Evolutionary conservation across 179 eudicot species (phyloP).

Genomic region (Beta lomatogona): DNA sequence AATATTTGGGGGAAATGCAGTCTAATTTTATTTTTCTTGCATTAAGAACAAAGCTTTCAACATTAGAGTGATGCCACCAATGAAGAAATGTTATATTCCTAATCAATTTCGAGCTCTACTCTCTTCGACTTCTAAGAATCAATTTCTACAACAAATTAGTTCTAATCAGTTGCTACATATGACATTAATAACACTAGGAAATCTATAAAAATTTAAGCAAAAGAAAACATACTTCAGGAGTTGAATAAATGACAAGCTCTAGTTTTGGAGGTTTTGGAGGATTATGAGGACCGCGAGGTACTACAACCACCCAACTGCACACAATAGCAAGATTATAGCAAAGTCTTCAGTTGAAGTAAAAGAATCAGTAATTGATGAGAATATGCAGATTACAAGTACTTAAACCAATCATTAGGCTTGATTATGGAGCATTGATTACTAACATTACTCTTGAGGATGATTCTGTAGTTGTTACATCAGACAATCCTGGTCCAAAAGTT

Average conservation of each 20-base stretch:
- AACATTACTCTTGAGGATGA: constrained; percentile 60
- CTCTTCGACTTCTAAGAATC: too few species aligned
- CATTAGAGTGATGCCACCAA: background rate
- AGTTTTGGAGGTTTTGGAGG: constrained; percentile 54
- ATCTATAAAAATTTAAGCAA: background rate
- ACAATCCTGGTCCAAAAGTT: constrained; percentile 42
- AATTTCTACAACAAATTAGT: too few species aligned
- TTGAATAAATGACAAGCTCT: constrained; percentile 75
- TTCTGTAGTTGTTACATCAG: constrained; percentile 54
- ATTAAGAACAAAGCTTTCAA: too few species aligned
- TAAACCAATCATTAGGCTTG: background rate
- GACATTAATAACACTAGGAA: too few species aligned
- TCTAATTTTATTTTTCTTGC: background rate
- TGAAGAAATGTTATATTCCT: background rate
- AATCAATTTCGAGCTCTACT: too few species aligned
- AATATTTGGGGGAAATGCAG: background rate
- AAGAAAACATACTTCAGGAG: constrained; percentile 49
- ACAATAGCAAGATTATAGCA: constrained; percentile 8
- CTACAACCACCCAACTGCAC: constrained; percentile 74
- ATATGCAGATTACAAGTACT: background rate
- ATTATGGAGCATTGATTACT: constrained; percentile 30
- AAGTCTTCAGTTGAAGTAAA: background rate
- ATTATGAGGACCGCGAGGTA: constrained; percentile 67
- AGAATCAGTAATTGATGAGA: background rate
- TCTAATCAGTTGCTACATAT: too few species aligned